A percentile compares a stretch with the other conserved stretches of the same genome.
Conservation (phyloP, 2,329 filamentous ascomycete species). For the Malbranchea cinnamomea region DNA sequence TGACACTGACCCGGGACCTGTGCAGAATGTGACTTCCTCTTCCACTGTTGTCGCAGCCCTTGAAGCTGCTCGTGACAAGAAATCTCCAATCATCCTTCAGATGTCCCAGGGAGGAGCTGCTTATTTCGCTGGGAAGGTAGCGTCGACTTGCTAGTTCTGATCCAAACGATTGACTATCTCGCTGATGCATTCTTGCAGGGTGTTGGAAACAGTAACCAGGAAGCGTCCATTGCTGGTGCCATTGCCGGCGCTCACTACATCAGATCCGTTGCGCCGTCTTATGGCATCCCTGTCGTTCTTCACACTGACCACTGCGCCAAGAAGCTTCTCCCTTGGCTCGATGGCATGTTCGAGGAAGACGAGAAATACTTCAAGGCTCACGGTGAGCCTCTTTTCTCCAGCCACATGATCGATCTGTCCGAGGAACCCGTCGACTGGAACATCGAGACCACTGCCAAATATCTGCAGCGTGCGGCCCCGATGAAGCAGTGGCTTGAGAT, state of each 20-base stretch:
- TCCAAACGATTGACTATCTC: neutral
- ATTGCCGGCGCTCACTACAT: slow-evolving; percentile 89
- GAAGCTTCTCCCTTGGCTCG: slow-evolving; percentile 97
- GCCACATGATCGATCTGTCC: slow-evolving; percentile 96
- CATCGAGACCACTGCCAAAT: slow-evolving; percentile 79
- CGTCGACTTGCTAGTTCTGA: slow-evolving; percentile 8
- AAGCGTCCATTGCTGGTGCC: slow-evolving; percentile 75
- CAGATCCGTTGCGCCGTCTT: slow-evolving; percentile 69
- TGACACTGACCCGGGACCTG: slow-evolving; percentile 6
- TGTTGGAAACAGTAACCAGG: slow-evolving; percentile 67
- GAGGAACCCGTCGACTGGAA: slow-evolving; percentile 86
- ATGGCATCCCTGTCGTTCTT: slow-evolving; percentile 80
- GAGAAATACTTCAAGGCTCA: slow-evolving; percentile 90
- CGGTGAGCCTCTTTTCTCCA: slow-evolving; percentile 84
- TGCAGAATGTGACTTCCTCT: slow-evolving; percentile 76
- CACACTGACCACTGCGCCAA: slow-evolving; percentile 99
- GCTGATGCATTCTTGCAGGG: slow-evolving; percentile 35
- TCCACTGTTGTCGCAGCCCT: slow-evolving; percentile 75
- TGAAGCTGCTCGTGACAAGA: slow-evolving; percentile 85
- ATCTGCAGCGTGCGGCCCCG: slow-evolving; percentile 84
- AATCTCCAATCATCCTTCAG: slow-evolving; percentile 86
- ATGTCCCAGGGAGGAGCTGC: slow-evolving; percentile 85
- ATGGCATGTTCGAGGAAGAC: slow-evolving; percentile 88
- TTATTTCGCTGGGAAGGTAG: slow-evolving; percentile 77
- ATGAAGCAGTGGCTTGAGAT: slow-evolving; percentile 99